These are phyloP conservation scores for Plasmodium malariae DNA, from an alignment of 169 alveolate genomes.

Conservation along the genomic window DNA sequence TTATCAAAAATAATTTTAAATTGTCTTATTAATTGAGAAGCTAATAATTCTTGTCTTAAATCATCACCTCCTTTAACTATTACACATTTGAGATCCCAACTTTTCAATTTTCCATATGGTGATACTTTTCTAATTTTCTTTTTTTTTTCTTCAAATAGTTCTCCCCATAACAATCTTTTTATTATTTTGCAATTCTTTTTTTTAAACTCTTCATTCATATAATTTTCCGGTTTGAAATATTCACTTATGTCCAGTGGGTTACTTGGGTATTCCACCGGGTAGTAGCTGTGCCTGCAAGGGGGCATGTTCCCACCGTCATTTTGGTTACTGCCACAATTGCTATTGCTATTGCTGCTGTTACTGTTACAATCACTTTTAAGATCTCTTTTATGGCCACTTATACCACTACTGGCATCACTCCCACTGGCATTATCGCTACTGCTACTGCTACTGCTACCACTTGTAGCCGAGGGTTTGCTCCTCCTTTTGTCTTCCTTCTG, in stretches of 20 bases:
- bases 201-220: slow-evolving; percentile 64
- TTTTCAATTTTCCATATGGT: slow-evolving; percentile 89
- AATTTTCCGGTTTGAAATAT: slow-evolving; percentile 64
- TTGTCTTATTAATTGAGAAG: slow-evolving; percentile 94
- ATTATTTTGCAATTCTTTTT: slow-evolving; percentile 77
- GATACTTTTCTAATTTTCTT: slow-evolving; percentile 84
- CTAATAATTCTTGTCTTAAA: slow-evolving; percentile 95
- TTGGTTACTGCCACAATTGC: not conserved
- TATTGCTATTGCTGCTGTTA: not conserved
- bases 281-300: not conserved
- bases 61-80: slow-evolving; percentile 97
- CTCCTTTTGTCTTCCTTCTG: not conserved
- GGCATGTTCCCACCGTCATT: not conserved
- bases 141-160: slow-evolving; percentile 86
- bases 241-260: slow-evolving; percentile 16
- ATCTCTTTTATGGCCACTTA: not conserved
- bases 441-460: slow-evolving; percentile 12
- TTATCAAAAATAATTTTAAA: slow-evolving; percentile 91
- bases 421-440: slow-evolving; percentile 7
- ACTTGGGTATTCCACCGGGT: slow-evolving; percentile 8
- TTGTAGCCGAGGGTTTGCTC: no score
- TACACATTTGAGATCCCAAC: slow-evolving; percentile 91
- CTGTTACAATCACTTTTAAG: not conserved
- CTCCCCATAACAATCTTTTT: slow-evolving; percentile 83
- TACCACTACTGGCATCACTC: not conserved